Conservation (phyloP, 257 asterid genomes). For the Haberlea rhodopensis region DNA sequence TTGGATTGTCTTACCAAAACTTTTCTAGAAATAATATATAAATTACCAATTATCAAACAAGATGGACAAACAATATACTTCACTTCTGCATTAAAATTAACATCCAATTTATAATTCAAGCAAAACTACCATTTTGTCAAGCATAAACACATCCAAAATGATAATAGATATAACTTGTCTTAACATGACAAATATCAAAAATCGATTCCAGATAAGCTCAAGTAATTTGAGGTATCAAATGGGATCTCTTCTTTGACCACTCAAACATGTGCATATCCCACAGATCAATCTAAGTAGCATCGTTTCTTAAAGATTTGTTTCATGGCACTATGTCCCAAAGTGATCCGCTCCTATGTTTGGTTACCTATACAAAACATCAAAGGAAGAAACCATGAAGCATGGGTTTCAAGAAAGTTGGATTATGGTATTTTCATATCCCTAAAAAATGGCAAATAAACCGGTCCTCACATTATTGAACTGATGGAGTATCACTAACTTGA, state of each 20-base stretch:
- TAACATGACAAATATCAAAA: background rate
- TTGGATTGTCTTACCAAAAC: too few relatives aligned
- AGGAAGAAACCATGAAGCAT: too few relatives aligned
- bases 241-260: constrained; percentile 5
- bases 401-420: too few relatives aligned
- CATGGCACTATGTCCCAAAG: too few relatives aligned
- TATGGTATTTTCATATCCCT: too few relatives aligned
- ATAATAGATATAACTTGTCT: background rate
- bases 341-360: too few relatives aligned
- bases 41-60: too few relatives aligned
- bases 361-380: too few relatives aligned
- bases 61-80: background rate
- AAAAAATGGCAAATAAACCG: background rate
- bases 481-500: too few relatives aligned
- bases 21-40: background rate
- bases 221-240: background rate
- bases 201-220: background rate
- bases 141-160: background rate
- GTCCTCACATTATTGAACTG: too few relatives aligned
- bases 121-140: too few relatives aligned
- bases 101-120: background rate
- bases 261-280: background rate
- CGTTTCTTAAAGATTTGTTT: too few relatives aligned
- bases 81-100: background rate
- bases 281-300: background rate